phyloP scores from a whole-genome alignment of 768 basidiomycete species.

The Russula sp. region DNA sequence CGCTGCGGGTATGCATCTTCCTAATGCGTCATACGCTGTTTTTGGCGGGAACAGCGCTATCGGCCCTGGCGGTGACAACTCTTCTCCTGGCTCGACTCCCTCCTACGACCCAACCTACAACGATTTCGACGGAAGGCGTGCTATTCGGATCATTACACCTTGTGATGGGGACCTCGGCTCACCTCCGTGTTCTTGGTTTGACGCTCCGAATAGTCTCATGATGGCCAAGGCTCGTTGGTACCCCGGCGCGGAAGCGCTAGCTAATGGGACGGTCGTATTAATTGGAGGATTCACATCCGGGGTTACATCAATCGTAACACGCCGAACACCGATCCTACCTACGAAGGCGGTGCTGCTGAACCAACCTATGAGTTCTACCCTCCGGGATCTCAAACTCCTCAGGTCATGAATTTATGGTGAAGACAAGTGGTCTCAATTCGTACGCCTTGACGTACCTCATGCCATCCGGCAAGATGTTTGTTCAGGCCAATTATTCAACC shows the following conservation, averaged over 20 bases:
- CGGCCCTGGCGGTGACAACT: constrained; percentile 59
- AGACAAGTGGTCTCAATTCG: constrained; percentile 73
- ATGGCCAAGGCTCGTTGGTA: constrained; percentile 78
- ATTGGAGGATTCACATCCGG: constrained; percentile 80
- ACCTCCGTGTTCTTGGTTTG: constrained; percentile 68
- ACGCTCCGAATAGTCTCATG: constrained; percentile 55
- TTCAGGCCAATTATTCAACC: constrained; percentile 42
- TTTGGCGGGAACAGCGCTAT: constrained; percentile 82
- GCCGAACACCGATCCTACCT: constrained; percentile 63
- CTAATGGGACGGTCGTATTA: constrained; percentile 73
- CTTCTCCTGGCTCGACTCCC: constrained; percentile 43
- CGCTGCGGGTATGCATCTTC: constrained; percentile 76
- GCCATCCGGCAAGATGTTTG: constrained; percentile 71
- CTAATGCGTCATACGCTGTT: constrained; percentile 70
- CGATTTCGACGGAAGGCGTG: constrained; percentile 75
- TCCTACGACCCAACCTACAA: constrained; percentile 63
- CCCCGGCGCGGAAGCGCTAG: constrained; percentile 66
- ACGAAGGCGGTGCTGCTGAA: constrained; percentile 68
- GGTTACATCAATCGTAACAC: constrained; percentile 76
- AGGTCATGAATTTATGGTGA: constrained; percentile 59
- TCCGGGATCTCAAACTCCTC: constrained; percentile 45
- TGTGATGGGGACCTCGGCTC: constrained; percentile 52
- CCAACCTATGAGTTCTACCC: constrained; percentile 85
- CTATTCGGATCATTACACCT: constrained; percentile 80
- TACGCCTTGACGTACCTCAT: constrained; percentile 74